phyloP scores from a whole-genome alignment of 257 asterid species.

The Agastache rugosa region DNA sequence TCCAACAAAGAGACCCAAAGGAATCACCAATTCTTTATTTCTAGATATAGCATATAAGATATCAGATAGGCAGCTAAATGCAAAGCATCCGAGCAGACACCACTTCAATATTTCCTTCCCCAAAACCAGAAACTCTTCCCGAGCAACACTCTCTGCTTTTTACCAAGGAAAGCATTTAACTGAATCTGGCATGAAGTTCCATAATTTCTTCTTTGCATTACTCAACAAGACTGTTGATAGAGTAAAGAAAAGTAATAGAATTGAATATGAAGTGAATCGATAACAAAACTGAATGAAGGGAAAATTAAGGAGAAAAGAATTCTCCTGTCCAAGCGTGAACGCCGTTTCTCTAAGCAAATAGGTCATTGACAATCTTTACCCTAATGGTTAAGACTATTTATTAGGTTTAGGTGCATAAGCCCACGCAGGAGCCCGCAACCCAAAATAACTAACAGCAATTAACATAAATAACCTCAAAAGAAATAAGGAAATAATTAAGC shows the following conservation, averaged over 20 bases:
- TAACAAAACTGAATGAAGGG: no score
- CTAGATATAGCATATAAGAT: slow-evolving; percentile 50
- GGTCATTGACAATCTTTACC: no score
- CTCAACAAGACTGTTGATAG: slow-evolving; percentile 37
- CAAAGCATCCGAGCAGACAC: slow-evolving; percentile 51
- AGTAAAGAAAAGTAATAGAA: no score
- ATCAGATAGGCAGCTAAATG: slow-evolving; percentile 51
- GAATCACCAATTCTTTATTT: slow-evolving; percentile 66
- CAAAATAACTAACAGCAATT: no score
- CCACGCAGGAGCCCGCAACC: no score
- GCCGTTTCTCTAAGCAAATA: no score
- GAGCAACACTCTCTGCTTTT: slow-evolving; percentile 53
- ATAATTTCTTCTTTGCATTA: slow-evolving; percentile 43
- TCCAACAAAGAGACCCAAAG: slow-evolving; percentile 66
- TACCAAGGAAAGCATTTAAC: slow-evolving; percentile 65
- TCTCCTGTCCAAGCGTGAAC: no score
- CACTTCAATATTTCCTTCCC: slow-evolving; percentile 63
- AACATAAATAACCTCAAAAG: no score
- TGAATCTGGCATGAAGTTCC: slow-evolving; percentile 50
- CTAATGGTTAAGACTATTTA: no score
- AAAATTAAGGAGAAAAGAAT: no score
- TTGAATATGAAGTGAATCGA: no score
- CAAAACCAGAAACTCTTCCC: slow-evolving; percentile 41
- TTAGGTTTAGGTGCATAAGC: background rate
- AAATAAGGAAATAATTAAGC: no score